Base-by-base conservation (phyloP, 208 protist genomes). In the Angomonas desouzai region DNA sequence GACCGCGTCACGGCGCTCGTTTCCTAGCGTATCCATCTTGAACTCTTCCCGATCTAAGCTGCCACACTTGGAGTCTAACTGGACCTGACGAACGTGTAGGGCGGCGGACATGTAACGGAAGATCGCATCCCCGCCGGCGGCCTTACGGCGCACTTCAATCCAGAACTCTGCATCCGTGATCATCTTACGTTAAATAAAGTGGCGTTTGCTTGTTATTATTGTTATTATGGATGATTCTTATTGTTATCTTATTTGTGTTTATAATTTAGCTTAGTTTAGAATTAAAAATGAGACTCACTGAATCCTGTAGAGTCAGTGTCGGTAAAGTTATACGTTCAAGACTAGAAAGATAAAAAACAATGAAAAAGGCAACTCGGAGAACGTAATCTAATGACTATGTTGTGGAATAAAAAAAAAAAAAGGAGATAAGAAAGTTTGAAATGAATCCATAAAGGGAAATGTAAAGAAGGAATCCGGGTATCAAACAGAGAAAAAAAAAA, bases 121-220 rank as follows among this genome's bases (percentile, higher is more conserved):
- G 28, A 94, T 81, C 34, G 59, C 59, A 27, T 94, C 80, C 0
- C 89, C 78, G 13, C 77, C 69, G 27, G 70, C 73, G 27, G 81
- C 69, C 33, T 72, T 64, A 38, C 83, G 83, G 49, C 89, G 75
- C 23, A 69, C 74, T 56, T 91, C 82, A 29, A 85, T 79, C 85
- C 89, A 94, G 57, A 94, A 94, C 60, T 94, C 85, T 0, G 82
- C 83, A 80, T 94, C 89, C 1, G 72, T 66, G 64, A 94, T 94
- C 88, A 94, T 94, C 61, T 68, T 36, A 47, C 34, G 47, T 43
- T 43, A 62, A n/a, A n/a, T n/a, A n/a, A n/a, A n/a, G n/a, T n/a
- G n/a, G n/a, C n/a, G n/a, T n/a, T n/a, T n/a, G n/a, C n/a, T n/a
- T n/a, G n/a, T n/a, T n/a, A n/a, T n/a, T n/a, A n/a, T n/a, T n/a